Percentiles rank a stretch among this genome's conserved stretches.
These are phyloP conservation scores for Rhodotorula sp. DNA, from an alignment of 1,284 basidiomycete species.

Conservation along the genomic window DNA sequence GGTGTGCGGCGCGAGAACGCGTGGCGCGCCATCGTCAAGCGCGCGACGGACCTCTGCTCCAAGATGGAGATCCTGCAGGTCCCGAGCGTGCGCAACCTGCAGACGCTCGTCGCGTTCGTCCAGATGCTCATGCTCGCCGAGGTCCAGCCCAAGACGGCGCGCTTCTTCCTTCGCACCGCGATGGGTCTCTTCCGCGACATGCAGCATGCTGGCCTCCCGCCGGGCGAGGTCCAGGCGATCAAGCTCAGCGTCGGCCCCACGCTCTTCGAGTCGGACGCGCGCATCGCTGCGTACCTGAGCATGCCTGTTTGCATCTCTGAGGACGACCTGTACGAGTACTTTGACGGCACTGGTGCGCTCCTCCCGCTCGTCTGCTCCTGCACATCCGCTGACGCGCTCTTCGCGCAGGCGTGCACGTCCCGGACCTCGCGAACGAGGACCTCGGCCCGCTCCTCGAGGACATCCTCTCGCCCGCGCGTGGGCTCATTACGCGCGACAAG, in stretches of 20 bases:
- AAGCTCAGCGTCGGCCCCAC: constrained; percentile 33
- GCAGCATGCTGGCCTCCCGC: constrained; percentile 14
- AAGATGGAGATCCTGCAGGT: constrained; percentile 34
- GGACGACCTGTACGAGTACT: constrained; percentile 33
- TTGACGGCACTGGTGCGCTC: constrained; percentile 22
- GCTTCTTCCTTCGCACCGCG: constrained; percentile 41
- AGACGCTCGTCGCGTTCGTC: constrained; percentile 35
- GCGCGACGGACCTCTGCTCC: constrained; percentile 33
- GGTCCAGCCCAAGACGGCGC: constrained; percentile 29
- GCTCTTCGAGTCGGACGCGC: constrained; percentile 39
- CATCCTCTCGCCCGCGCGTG: constrained; percentile 21
- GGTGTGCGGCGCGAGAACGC: constrained; percentile 38
- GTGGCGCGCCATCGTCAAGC: constrained; percentile 37
- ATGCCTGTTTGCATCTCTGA: constrained; percentile 32
- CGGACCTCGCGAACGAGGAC: constrained; percentile 30
- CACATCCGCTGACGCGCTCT: neutral
- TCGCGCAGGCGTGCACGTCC: constrained; percentile 31
- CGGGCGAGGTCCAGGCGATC: constrained; percentile 15
- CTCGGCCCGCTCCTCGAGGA: constrained; percentile 26
- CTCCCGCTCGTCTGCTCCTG: neutral
- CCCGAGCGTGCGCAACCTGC: constrained; percentile 29
- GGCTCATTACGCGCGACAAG: constrained; percentile 20
- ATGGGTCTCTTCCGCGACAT: constrained; percentile 39
- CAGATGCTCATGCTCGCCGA: constrained; percentile 41
- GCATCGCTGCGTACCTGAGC: constrained; percentile 35